Base-by-base conservation (phyloP, 805 yeast genomes). In the Candida michaelii region DNA sequence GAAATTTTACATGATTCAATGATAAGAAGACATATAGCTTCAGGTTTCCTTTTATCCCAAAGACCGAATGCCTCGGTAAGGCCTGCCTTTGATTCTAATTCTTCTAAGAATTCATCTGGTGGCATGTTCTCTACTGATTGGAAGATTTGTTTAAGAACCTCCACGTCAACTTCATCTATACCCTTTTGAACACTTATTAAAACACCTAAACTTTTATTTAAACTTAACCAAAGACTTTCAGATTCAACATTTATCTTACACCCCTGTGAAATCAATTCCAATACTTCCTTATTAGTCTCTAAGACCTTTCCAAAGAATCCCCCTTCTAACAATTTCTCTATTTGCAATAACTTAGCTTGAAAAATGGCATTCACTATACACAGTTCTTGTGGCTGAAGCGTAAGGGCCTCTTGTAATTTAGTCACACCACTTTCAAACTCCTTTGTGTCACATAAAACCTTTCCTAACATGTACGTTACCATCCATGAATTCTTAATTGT, bases 271-370 rank as follows among this genome's bases (percentile, higher is more conserved):
- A 79, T 60, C 13, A 71, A 63, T 1, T 66, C 70, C 4, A 85
- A 60, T 0, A 83, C 77, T 5, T 65, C 62, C 2, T 59, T 40
- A 9, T 80, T 79, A 36, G 66, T 56, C 5, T 70, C 71, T 6
- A 76, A 62, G 0, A 93, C 84, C 48, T 88, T 76, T 2, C 85
- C 84, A 47, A 80, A 76, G 51, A 77, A 85, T 0, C 95, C 95
- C 15, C 77, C 74, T 1, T 51, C 52, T 9, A 82, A 59, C 40
- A 82, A 75, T 39, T 70, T 66, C 7, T 64, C 62, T 0, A 90
- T 74, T 45, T 82, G 76, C 10, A 73, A 68, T 14, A 83, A 66
- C 32, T 80, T 65, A 1, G 84, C 74, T 43, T 82, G 82, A 43
- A 79, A 75, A 9, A 85, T 59, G 0, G 83, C 74, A 21, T 73